Conservation (phyloP, 148 eudicot species). For the Polygonum maritimum region DNA sequence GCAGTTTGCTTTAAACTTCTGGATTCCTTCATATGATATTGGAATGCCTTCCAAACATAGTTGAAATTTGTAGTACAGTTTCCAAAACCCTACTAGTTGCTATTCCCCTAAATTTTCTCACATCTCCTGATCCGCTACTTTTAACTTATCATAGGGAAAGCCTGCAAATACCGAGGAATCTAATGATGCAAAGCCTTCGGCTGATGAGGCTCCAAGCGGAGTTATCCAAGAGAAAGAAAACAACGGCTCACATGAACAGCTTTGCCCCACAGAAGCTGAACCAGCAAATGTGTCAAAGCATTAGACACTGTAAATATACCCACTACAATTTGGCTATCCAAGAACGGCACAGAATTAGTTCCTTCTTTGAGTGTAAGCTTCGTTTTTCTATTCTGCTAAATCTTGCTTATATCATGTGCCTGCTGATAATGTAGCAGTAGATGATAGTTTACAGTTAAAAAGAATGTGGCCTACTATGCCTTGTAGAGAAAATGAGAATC, state of each 20-base stretch:
- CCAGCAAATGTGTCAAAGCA: neutral
- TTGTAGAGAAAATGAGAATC: neutral
- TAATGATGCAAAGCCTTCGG: conserved; percentile 25
- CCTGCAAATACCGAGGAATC: conserved; percentile 27
- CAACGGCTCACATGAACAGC: conserved; percentile 17
- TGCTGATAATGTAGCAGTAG: neutral
- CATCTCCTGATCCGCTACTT: neutral
- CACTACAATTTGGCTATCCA: neutral
- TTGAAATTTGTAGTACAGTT: neutral
- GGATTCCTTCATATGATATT: neutral
- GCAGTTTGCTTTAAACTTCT: neutral
- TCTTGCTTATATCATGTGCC: neutral
- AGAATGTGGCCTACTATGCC: neutral
- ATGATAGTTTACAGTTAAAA: neutral
- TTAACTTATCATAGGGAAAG: conserved; percentile 31
- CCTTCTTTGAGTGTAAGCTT: conserved; percentile 1
- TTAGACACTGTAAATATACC: neutral
- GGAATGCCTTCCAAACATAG: neutral
- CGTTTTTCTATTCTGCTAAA: neutral
- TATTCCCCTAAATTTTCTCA: neutral
- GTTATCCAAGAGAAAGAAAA: conserved; percentile 22
- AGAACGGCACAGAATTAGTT: neutral
- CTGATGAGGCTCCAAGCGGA: conserved; percentile 22
- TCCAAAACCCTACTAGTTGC: neutral
- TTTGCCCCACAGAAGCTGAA: neutral